Evolutionary conservation across 1,284 basidiomycete species (phyloP), one percentile per base, ranked within the genome.

Genomic region (Hortiboletus rubellus): DNA sequence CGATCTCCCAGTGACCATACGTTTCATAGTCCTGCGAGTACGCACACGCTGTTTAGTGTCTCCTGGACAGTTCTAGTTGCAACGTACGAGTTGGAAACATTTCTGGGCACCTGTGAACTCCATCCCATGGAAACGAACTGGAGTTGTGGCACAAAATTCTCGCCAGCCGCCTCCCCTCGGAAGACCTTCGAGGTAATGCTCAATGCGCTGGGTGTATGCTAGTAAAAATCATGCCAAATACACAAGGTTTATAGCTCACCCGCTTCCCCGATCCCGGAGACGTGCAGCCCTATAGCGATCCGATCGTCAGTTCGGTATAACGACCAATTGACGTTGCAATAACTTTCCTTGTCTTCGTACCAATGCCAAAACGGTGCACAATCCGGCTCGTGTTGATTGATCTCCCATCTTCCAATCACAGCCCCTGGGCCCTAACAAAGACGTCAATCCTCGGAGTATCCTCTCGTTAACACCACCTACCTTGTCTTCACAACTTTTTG

Each of bases 71-170:
- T 12, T 30, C 31, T 18, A 8, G 1, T 36, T n/a, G 9, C 8
- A 27, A 60, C 55, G 30, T 44, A 65, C 68, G 1, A 17, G 36
- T 47, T 56, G 62, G 57, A 54, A 61, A 37, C 66, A 69, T 33
- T 66, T 52, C 3, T 70, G 54, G 5, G 69, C 61, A 9, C 71
- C 71, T 1, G 45, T 6, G 38, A 72, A 69, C 10, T 65, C 52
- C 55, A 60, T 44, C 7, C 47, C 60, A 24, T 24, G 52, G 51
- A 69, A 72, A 17, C 11, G 46, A 17, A 30, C 56, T 2, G 68
- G 68, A 3, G 71, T 71, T 1, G 71, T 72, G 2, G 71, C 66
- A 36, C 68, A 69, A 24, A 71, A 71, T 44, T 72, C 69, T 14
- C 62, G 54, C 70, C 66, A 69, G 37, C 65, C 68, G 3, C 58